phyloP scores from a whole-genome alignment of 139 green algal genomes.

The Diplosphaera chodatii region DNA sequence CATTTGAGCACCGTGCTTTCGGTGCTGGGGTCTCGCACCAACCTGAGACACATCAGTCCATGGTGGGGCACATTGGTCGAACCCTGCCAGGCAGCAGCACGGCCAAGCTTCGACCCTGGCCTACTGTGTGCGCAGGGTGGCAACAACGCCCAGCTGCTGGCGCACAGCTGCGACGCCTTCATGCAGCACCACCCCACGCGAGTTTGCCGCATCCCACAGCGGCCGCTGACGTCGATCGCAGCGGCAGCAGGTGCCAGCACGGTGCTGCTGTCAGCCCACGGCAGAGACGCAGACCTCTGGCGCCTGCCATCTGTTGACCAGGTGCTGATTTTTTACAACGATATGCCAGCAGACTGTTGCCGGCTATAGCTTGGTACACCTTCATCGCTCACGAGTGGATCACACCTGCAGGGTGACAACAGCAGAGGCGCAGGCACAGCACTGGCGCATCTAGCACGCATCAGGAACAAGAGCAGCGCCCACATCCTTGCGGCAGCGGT shows the following conservation, averaged over 20 bases:
- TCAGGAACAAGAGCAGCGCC: conserved; percentile 23
- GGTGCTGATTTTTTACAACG: too few species aligned
- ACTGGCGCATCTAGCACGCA: conserved; percentile 42
- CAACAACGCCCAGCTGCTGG: conserved; percentile 67
- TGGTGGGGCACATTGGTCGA: too few species aligned
- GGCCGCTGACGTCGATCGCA: conserved; percentile 26
- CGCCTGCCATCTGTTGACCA: conserved; percentile 22
- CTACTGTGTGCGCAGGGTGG: conserved; percentile 54
- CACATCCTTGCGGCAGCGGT: conserved; percentile 48
- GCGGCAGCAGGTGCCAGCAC: not conserved
- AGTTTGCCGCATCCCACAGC: conserved; percentile 59
- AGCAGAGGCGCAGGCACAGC: too few species aligned
- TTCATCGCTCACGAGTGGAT: too few species aligned
- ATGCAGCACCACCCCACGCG: conserved; percentile 43
- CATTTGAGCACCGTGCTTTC: too few species aligned
- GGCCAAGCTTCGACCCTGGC: too few species aligned
- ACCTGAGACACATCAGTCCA: too few species aligned
- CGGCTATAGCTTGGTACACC: too few species aligned
- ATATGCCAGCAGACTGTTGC: too few species aligned
- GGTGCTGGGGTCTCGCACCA: too few species aligned
- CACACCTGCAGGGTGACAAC: too few species aligned
- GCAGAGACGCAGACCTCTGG: conserved; percentile 52
- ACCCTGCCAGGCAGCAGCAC: too few species aligned
- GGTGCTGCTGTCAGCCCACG: conserved; percentile 44
- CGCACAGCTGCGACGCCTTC: conserved; percentile 29